These are phyloP conservation scores for Thelephora ganbajun DNA, from an alignment of 768 basidiomycete species.

Conservation along the genomic window DNA sequence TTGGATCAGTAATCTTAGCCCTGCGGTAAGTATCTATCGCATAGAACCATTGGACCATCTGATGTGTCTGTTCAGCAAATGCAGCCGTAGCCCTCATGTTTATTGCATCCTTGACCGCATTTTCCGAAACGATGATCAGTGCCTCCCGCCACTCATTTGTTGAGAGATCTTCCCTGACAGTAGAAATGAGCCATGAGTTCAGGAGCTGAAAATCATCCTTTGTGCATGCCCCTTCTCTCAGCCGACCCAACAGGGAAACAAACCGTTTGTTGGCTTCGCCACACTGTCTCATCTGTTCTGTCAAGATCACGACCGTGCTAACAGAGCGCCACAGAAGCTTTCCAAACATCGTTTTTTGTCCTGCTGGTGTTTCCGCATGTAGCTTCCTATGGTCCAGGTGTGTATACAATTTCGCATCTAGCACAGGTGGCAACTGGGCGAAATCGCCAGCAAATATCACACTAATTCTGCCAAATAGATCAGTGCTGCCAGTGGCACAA, in stretches of 20 bases:
- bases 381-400: too few relatives aligned
- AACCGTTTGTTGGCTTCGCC: conserved; percentile 13
- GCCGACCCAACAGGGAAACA: conserved; percentile 10
- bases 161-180: too few relatives aligned
- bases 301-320: conserved; percentile 18
- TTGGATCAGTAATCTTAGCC: too few relatives aligned
- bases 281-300: conserved; percentile 19
- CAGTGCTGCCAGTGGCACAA: conserved; percentile 5
- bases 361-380: too few relatives aligned
- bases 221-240: too few relatives aligned
- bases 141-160: too few relatives aligned
- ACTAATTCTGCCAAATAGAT: conserved; percentile 27
- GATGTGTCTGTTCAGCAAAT: conserved; percentile 14
- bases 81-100: conserved; percentile 15
- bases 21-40: too few relatives aligned
- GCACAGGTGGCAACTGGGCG: too few relatives aligned
- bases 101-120: too few relatives aligned
- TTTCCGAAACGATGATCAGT: too few relatives aligned
- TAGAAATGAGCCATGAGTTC: conserved; percentile 10
- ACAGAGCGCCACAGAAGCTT: conserved; percentile 21
- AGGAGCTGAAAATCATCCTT: conserved; percentile 14
- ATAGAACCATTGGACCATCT: too few relatives aligned
- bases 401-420: too few relatives aligned
- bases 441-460: conserved; percentile 31
- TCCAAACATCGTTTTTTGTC: conserved; percentile 14